Evolutionary conservation across 1,139 yeast species (phyloP).

Genomic region (Debaryomyces sp.): DNA sequence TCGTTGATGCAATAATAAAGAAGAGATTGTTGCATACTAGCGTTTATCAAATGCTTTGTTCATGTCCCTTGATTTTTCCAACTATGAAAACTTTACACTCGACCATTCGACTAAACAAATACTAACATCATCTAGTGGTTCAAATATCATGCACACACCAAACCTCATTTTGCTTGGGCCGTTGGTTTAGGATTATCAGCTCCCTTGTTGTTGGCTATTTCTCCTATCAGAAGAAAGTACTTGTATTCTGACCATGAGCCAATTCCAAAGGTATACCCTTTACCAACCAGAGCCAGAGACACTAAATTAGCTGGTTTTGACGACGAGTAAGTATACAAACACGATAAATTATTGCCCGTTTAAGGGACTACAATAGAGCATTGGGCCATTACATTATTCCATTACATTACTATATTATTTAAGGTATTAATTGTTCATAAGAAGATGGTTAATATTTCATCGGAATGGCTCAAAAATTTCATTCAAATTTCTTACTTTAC

Average conservation of each 20-base stretch:
- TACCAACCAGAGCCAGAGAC: conserved; percentile 61
- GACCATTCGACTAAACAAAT: conserved; percentile 10
- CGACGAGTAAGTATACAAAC: conserved; percentile 33
- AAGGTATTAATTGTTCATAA: not conserved
- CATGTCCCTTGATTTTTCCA: not conserved
- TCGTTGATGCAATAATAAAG: not conserved
- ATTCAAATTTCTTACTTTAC: not conserved
- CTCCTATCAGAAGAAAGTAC: conserved; percentile 74
- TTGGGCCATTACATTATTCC: not conserved
- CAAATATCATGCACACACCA: conserved; percentile 77
- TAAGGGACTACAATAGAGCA: not conserved
- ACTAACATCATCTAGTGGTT: conserved; percentile 60
- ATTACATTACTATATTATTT: conserved; percentile 1
- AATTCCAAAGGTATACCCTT: conserved; percentile 70
- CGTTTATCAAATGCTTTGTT: not conserved
- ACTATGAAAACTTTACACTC: not conserved
- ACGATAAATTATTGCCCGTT: not conserved
- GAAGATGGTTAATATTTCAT: not conserved
- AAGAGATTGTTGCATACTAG: no score
- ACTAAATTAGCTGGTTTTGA: conserved; percentile 55
- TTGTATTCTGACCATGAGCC: conserved; percentile 69
- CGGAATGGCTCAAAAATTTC: not conserved
- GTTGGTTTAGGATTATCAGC: conserved; percentile 67
- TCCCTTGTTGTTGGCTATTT: conserved; percentile 60
- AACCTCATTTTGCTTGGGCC: conserved; percentile 79